Evolutionary conservation across 2,329 filamentous ascomycete species (phyloP).

Genomic region (Cladorrhinum sp.): DNA sequence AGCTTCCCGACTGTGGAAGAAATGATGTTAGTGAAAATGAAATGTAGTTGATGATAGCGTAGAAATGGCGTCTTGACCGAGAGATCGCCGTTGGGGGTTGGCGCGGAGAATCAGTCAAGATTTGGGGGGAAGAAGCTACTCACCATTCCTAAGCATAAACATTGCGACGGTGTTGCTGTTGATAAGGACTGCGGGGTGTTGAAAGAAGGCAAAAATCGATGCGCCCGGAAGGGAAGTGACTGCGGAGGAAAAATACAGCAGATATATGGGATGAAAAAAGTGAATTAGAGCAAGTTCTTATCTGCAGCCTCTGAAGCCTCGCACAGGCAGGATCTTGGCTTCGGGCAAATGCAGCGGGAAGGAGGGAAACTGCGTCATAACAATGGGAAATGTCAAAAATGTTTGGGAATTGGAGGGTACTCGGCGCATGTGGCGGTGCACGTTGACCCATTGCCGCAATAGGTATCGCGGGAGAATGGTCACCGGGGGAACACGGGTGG

Average conservation of each 20-base stretch:
- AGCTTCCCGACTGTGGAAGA: conserved; percentile 73
- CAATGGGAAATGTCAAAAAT: conserved; percentile 20
- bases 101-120: background rate
- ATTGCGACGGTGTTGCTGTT: conserved; percentile 27
- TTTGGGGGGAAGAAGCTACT: conserved; percentile 31
- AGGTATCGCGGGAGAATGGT: background rate
- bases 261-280: conserved; percentile 4
- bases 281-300: background rate
- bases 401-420: conserved; percentile 23
- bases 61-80: background rate
- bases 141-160: conserved; percentile 46
- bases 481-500: background rate
- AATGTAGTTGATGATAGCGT: background rate
- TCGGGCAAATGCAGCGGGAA: conserved; percentile 10
- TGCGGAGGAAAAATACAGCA: background rate
- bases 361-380: conserved; percentile 32
- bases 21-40: background rate
- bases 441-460: conserved; percentile 19
- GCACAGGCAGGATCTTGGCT: conserved; percentile 13
- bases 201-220: background rate
- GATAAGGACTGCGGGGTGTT: background rate
- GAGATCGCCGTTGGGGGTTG: background rate
- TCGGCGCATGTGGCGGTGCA: conserved; percentile 27
- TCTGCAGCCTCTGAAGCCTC: background rate
- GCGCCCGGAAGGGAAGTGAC: background rate